Evolutionary conservation across 2,329 filamentous ascomycete species (phyloP).

Genomic region (Atkinsonella hypoxylon): DNA sequence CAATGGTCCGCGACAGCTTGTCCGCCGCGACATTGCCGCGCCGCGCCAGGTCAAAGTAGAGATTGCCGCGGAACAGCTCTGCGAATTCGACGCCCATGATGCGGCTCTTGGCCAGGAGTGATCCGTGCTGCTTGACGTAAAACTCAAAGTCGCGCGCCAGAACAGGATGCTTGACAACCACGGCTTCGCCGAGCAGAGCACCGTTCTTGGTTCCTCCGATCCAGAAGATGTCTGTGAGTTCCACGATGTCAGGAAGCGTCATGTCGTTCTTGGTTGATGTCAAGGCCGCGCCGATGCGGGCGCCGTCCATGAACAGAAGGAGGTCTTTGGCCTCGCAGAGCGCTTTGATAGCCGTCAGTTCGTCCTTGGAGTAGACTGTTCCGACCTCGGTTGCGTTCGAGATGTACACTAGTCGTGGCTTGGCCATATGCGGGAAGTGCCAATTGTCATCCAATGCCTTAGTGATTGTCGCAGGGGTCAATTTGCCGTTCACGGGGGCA

Average conservation of each 20-base stretch:
- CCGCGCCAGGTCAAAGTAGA: constrained; percentile 34
- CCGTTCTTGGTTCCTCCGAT: constrained; percentile 42
- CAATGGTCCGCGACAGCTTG: constrained; percentile 30
- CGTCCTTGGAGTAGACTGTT: constrained; percentile 32
- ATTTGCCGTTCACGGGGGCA: constrained; percentile 31
- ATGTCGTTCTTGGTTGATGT: constrained; percentile 30
- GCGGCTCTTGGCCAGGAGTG: constrained; percentile 36
- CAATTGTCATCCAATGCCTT: constrained; percentile 33
- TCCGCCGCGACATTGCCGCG: constrained; percentile 33
- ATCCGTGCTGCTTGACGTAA: constrained; percentile 39
- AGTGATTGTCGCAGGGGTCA: constrained; percentile 30
- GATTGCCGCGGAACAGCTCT: constrained; percentile 31
- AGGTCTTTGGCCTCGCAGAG: constrained; percentile 29
- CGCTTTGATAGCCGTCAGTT: constrained; percentile 28
- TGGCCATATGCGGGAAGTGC: constrained; percentile 40
- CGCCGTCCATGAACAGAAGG: constrained; percentile 35
- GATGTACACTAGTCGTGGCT: constrained; percentile 37
- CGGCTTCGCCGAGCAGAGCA: constrained; percentile 36
- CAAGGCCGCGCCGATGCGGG: constrained; percentile 31
- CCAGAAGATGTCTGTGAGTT: constrained; percentile 41
- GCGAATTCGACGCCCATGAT: constrained; percentile 37
- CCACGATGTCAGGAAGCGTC: constrained; percentile 30
- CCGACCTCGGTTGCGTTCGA: constrained; percentile 40
- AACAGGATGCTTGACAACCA: constrained; percentile 30
- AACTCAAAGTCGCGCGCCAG: constrained; percentile 36